Base-by-base conservation (phyloP, 768 basidiomycete genomes). In the Psilocybe sp. region DNA sequence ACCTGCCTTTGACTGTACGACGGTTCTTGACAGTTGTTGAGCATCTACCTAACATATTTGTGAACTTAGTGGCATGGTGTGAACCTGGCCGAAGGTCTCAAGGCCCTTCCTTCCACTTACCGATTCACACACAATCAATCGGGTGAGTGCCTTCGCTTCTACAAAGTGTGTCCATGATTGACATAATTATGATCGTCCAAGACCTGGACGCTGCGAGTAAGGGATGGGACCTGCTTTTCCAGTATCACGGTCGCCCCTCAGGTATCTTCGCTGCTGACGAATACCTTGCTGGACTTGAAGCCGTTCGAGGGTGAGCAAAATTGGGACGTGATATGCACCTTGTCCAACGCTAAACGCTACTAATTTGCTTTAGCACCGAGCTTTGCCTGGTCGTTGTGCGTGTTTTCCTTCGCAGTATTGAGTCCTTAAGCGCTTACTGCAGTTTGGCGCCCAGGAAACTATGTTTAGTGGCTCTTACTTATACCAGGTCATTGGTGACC, bases 391-490 rank as follows among this genome's bases (percentile, higher is more conserved):
- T 80, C 9, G 79, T 80, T 52, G 77, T 77, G 54, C 11, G 74
- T 69, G 23, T 20, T 13, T 10, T 31, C 9, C 33, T 44, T 3
- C 18, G 16, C n/a, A n/a, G n/a, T 28, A 28, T 7, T 28, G 7
- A 8, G 34, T 31, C 19, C 14, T 40, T 36, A 8, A 16, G 11
- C 28, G 14, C 35, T 43, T 40, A 18, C 18, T 18, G 28, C 9
- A 4, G 38, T 16, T 6, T 47, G 15, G 18, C n/a, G 40, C 36
- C 1, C 45, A 79, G 78, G 80, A 81, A 73, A 77, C 79, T 4
- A 80, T 82, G 79, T 80, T 80, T 62, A 80, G 79, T 11, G 79
- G 78, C 13, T 79, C 78, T 14, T 81, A 72, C 56, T 66, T 81
- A 2, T 80, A 78, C 52, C 81, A 81, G 64, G 69, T 80, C 16